Evolutionary conservation across 2,329 filamentous ascomycete genomes (phyloP).

Genomic region (Cercospora canescens): DNA sequence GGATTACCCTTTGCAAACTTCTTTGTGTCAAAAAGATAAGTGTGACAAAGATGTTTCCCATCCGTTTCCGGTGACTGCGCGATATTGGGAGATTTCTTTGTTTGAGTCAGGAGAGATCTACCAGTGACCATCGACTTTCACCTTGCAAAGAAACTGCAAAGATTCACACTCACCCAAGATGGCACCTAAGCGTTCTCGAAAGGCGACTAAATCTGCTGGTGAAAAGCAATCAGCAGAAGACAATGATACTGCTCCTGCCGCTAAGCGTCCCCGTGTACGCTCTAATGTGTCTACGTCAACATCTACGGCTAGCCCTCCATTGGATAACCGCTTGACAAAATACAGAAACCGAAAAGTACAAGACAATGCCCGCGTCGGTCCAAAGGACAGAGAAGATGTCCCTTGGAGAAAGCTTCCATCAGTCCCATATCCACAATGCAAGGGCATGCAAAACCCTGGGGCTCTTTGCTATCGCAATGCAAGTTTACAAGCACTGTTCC

Average conservation of each 20-base stretch:
- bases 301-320: background rate
- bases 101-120: too few species aligned
- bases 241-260: background rate
- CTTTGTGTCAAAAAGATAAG: too few species aligned
- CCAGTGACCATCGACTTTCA: too few species aligned
- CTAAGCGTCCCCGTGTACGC: background rate
- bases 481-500: conserved; percentile 16
- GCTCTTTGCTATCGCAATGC: conserved; percentile 18
- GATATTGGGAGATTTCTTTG: too few species aligned
- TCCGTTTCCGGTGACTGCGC: too few species aligned
- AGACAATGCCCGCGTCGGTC: background rate
- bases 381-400: background rate
- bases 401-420: conserved; percentile 2
- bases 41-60: too few species aligned
- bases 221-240: background rate
- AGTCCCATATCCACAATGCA: background rate
- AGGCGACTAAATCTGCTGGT: background rate
- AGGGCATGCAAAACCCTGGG: conserved; percentile 15
- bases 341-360: background rate
- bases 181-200: too few species aligned
- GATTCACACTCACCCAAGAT: too few species aligned
- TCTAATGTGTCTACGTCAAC: background rate
- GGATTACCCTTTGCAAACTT: too few species aligned
- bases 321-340: too few species aligned
- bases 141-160: too few species aligned